Evolutionary conservation across 345 rosid genomes (phyloP).

Genomic region (Arabidopsis arenosa): DNA sequence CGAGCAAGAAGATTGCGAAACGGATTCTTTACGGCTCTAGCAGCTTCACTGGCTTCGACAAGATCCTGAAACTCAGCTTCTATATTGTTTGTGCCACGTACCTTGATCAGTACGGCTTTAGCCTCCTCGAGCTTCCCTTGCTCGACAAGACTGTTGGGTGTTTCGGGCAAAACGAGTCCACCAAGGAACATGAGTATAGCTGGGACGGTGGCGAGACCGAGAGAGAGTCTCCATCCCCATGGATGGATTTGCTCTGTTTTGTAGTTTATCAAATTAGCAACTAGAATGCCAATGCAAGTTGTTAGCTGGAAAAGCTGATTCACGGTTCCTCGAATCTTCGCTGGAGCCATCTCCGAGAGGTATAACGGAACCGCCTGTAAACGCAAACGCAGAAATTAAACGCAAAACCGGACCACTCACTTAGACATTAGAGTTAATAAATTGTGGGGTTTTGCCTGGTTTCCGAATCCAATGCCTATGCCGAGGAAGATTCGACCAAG

Average conservation of each 20-base stretch:
- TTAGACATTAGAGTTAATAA: neutral
- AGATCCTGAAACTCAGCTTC: slow-evolving; percentile 82
- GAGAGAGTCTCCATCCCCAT: slow-evolving; percentile 90
- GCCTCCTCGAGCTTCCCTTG: slow-evolving; percentile 76
- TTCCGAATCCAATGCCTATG: slow-evolving; percentile 82
- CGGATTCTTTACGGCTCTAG: slow-evolving; percentile 68
- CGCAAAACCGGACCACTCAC: neutral
- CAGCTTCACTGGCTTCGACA: slow-evolving; percentile 74
- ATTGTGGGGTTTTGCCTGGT: slow-evolving; percentile 56
- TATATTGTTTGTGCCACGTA: slow-evolving; percentile 68
- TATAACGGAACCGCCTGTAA: slow-evolving; percentile 86
- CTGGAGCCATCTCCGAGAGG: slow-evolving; percentile 94
- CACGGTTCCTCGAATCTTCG: slow-evolving; percentile 76
- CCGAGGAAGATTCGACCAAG: slow-evolving; percentile 78
- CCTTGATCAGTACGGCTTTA: slow-evolving; percentile 60
- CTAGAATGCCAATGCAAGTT: slow-evolving; percentile 77
- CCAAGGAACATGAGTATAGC: slow-evolving; percentile 78
- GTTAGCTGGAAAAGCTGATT: slow-evolving; percentile 88
- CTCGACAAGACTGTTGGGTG: slow-evolving; percentile 84
- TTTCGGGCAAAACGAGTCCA: slow-evolving; percentile 69
- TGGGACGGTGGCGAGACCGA: slow-evolving; percentile 70
- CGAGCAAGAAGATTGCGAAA: slow-evolving; percentile 66
- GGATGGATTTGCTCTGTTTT: slow-evolving; percentile 77
- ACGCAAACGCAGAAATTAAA: neutral
- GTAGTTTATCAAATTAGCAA: slow-evolving; percentile 77